A percentile compares a stretch with the other conserved stretches of the same genome.
Conservation (phyloP, 306 rosid genomes). For the Morella rubra region DNA sequence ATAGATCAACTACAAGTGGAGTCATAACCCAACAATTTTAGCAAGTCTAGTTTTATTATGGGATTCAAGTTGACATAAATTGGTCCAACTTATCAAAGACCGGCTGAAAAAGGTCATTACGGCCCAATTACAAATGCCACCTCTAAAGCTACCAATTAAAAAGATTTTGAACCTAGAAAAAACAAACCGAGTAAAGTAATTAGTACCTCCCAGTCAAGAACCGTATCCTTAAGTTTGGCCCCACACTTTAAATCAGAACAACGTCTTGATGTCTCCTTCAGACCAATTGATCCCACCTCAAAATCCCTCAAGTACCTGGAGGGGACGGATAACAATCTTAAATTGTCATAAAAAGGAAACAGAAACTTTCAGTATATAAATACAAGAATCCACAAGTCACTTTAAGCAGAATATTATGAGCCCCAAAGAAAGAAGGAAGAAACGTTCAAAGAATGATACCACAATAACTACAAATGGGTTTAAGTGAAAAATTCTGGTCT, state of each 20-base stretch:
- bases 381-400: not conserved
- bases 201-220: slow-evolving; percentile 98
- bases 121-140: too few species aligned
- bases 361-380: slow-evolving; percentile 3
- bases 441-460: slow-evolving; percentile 10
- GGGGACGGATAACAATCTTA: slow-evolving; percentile 30
- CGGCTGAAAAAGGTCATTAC: not conserved
- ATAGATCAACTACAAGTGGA: not conserved
- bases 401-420: not conserved
- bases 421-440: slow-evolving; percentile 8
- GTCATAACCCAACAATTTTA: too few species aligned
- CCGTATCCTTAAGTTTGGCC: slow-evolving; percentile 80
- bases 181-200: slow-evolving; percentile 21
- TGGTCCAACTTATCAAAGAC: not conserved
- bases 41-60: not conserved
- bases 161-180: slow-evolving; percentile 19
- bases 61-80: not conserved
- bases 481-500: slow-evolving; percentile 29
- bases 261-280: slow-evolving; percentile 88
- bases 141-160: too few species aligned
- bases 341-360: slow-evolving; percentile 7
- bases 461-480: not conserved
- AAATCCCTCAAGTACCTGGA: slow-evolving; percentile 89
- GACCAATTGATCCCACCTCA: slow-evolving; percentile 91
- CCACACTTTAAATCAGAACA: slow-evolving; percentile 75